Conservation (phyloP, 2,329 filamentous ascomycete genomes). For the Colletotrichum cereale region DNA sequence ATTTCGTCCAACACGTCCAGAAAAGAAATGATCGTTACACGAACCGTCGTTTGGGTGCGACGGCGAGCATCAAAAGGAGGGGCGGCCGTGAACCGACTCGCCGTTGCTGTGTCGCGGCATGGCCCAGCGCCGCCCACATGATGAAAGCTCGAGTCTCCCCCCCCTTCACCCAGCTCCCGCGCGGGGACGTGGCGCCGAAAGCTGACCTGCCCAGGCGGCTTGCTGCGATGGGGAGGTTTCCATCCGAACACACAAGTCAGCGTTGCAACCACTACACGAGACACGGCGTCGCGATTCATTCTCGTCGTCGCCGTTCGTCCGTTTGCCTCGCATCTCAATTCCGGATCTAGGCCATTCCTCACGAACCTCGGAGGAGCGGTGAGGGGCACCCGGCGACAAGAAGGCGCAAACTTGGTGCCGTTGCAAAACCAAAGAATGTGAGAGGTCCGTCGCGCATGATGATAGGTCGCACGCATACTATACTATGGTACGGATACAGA, state of each 20-base stretch:
- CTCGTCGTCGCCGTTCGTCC: neutral
- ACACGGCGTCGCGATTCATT: constrained; percentile 34
- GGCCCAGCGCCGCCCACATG: constrained; percentile 25
- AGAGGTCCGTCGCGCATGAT: constrained; percentile 26
- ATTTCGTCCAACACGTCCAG: constrained; percentile 2
- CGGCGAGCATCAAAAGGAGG: neutral
- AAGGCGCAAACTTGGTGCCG: constrained; percentile 19
- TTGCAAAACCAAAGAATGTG: constrained; percentile 4
- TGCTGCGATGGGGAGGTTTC: constrained; percentile 1
- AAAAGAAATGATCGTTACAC: constrained; percentile 18
- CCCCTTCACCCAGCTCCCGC: constrained; percentile 26
- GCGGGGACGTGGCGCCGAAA: constrained; percentile 32
- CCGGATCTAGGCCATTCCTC: constrained; percentile 16
- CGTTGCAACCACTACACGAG: constrained; percentile 39
- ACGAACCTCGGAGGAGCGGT: constrained; percentile 26
- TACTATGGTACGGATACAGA: constrained; percentile 6
- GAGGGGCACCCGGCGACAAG: constrained; percentile 8
- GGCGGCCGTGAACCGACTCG: constrained; percentile 20
- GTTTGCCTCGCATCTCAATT: constrained; percentile 1
- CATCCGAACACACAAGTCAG: constrained; percentile 21
- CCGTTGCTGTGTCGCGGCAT: constrained; percentile 16
- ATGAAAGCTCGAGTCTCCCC: constrained; percentile 19
- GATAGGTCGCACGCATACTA: constrained; percentile 4
- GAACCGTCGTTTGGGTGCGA: constrained; percentile 25
- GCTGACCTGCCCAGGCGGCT: constrained; percentile 31